phyloP scores from a whole-genome alignment of 129 eudicot species.

The Tagetes erecta region DNA sequence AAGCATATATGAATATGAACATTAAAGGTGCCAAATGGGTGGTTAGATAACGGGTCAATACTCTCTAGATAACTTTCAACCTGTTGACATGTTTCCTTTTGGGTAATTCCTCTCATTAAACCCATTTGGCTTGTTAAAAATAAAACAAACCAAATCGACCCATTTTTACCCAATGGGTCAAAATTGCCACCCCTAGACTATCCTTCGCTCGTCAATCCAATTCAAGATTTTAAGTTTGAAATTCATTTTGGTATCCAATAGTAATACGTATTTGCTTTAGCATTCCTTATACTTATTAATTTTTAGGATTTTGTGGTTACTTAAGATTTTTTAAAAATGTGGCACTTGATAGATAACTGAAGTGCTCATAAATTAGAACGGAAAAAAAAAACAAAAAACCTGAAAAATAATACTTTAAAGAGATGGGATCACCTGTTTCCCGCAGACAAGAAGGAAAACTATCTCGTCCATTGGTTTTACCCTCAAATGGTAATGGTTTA shows the following conservation, averaged over 20 bases:
- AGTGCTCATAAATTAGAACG: not conserved
- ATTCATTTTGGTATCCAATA: not conserved
- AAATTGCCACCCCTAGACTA: not conserved
- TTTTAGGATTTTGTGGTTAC: not conserved
- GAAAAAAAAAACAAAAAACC: not conserved
- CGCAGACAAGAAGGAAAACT: conserved; percentile 46
- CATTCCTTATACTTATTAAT: not conserved
- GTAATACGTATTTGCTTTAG: not conserved
- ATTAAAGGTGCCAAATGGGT: not conserved
- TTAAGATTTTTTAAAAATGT: conserved; percentile 49
- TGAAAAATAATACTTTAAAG: not conserved
- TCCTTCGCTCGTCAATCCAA: not conserved
- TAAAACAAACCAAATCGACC: not conserved
- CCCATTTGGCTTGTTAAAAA: not conserved
- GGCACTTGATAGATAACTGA: conserved; percentile 33
- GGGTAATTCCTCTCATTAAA: not conserved
- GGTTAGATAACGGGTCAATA: not conserved
- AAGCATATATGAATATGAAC: not conserved
- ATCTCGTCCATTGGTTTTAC: conserved; percentile 55
- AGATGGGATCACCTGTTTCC: conserved; percentile 56
- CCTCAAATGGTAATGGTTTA: conserved; percentile 34
- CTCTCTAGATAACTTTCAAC: not conserved
- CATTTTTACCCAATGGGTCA: not conserved
- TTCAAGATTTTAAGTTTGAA: not conserved
- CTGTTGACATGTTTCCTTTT: not conserved